Percentiles rank a stretch among this genome's conserved stretches.
Conservation (phyloP, 371 early-diverging fungal genomes). For the Haplosporangium sp. region DNA sequence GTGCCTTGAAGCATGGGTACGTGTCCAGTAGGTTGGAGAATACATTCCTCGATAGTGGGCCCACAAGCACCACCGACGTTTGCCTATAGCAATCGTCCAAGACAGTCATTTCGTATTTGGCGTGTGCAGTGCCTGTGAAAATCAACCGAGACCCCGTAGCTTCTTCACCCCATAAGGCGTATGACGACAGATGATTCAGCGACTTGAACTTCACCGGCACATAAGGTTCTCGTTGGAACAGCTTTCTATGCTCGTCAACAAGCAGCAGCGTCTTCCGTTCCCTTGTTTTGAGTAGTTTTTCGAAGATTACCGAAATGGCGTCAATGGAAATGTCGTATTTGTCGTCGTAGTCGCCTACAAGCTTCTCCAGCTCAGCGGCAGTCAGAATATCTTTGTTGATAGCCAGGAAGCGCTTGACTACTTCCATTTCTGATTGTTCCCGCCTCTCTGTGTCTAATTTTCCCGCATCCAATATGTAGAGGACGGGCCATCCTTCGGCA, state of each 20-base stretch:
- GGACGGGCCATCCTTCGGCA: slow-evolving; percentile 23
- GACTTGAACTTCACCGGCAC: slow-evolving; percentile 8
- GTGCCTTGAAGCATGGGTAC: slow-evolving; percentile 10
- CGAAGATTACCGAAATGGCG: slow-evolving; percentile 9
- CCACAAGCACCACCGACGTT: slow-evolving; percentile 16
- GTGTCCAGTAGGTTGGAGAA: slow-evolving; percentile 18
- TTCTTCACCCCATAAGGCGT: slow-evolving; percentile 6
- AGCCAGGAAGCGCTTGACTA: slow-evolving; percentile 22
- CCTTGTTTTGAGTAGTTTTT: slow-evolving; percentile 12
- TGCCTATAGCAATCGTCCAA: slow-evolving; percentile 2
- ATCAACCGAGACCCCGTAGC: slow-evolving; percentile 10
- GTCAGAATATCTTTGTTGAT: slow-evolving; percentile 39
- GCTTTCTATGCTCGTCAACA: slow-evolving; percentile 28
- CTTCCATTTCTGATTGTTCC: not conserved
- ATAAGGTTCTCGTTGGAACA: slow-evolving; percentile 8
- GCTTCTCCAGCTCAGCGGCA: slow-evolving; percentile 15
- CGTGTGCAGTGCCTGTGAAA: slow-evolving; percentile 16
- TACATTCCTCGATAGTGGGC: slow-evolving; percentile 16
- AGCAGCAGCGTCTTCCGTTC: slow-evolving; percentile 17
- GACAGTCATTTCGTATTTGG: slow-evolving; percentile 13
- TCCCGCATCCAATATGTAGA: slow-evolving; percentile 40
- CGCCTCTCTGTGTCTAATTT: slow-evolving; percentile 1
- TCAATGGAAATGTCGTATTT: slow-evolving; percentile 1
- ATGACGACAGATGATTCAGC: slow-evolving; percentile 9
- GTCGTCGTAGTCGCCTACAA: slow-evolving; percentile 17